Evolutionary conservation across 768 basidiomycete genomes (phyloP).

Genomic region (Hebeloma cylindrosporum): DNA sequence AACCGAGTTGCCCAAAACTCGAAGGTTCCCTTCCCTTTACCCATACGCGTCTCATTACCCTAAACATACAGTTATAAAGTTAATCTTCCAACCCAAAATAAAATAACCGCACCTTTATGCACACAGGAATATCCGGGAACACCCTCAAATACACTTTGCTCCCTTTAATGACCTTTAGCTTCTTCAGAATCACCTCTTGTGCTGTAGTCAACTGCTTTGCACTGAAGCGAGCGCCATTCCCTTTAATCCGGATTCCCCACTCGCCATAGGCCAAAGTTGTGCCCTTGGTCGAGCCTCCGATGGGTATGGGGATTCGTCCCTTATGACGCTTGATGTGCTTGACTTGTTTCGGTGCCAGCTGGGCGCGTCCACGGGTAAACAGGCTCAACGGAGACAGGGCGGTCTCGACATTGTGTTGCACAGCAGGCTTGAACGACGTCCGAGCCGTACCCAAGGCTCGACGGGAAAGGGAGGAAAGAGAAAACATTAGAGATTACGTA

Average conservation of each 20-base stretch:
- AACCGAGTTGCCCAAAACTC: constrained; percentile 97
- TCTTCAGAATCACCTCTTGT: constrained; percentile 85
- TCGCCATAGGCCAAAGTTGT: constrained; percentile 91
- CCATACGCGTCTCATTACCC: constrained; percentile 99
- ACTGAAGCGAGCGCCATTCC: constrained; percentile 74
- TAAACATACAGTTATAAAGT: constrained; percentile 24
- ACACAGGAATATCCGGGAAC: constrained; percentile 96
- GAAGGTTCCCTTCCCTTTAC: constrained; percentile 97
- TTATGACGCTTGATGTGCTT: constrained; percentile 90
- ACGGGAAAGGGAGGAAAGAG: constrained; percentile 40
- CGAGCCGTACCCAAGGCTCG: constrained; percentile 23
- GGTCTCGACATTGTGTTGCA: constrained; percentile 23
- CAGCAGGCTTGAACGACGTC: constrained; percentile 14
- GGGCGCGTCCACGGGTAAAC: constrained; percentile 49
- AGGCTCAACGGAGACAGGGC: constrained; percentile 34
- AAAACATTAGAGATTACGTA: constrained; percentile 42
- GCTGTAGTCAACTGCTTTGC: constrained; percentile 90
- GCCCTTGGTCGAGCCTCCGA: constrained; percentile 89
- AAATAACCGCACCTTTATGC: constrained; percentile 73
- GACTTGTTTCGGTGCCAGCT: constrained; percentile 81
- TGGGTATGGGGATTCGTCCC: constrained; percentile 81
- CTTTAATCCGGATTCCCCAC: constrained; percentile 88
- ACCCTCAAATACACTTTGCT: constrained; percentile 83
- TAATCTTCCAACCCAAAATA: neutral
- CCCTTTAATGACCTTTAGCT: constrained; percentile 88